These are phyloP conservation scores for Dipteronia dyeriana DNA, from an alignment of 345 rosid species.

Conservation along the genomic window DNA sequence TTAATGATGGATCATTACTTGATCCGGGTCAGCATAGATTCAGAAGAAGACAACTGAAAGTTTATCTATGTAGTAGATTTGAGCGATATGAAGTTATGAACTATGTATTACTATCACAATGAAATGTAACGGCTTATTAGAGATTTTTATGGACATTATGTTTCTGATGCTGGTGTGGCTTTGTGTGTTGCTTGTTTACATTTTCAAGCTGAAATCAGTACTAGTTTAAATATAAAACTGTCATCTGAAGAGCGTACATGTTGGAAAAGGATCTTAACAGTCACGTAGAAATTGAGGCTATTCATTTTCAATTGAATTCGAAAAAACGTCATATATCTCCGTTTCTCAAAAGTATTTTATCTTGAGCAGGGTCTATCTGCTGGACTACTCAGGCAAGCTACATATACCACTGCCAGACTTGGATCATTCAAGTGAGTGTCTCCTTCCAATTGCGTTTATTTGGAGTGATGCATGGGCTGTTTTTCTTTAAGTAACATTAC, in stretches of 20 bases:
- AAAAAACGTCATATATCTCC: neutral
- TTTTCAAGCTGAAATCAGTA: neutral
- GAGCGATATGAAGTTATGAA: neutral
- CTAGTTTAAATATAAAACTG: neutral
- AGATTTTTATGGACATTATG: neutral
- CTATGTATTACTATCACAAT: neutral
- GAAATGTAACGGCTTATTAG: neutral
- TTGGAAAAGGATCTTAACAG: no score
- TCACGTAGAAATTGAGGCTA: neutral
- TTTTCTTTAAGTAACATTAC: neutral
- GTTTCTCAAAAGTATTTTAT: conserved; percentile 4
- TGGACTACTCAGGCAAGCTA: conserved; percentile 95
- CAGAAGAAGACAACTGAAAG: neutral
- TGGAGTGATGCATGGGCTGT: neutral
- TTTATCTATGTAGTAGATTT: no score
- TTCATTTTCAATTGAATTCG: neutral
- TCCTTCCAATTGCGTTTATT: neutral
- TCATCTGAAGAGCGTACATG: neutral
- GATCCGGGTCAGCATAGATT: neutral
- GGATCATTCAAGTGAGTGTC: conserved; percentile 86
- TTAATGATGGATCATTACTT: neutral
- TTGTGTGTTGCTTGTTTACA: neutral
- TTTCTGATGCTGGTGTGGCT: neutral
- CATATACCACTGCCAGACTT: conserved; percentile 96
- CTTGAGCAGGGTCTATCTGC: conserved; percentile 84